Evolutionary conservation across 805 yeast species (phyloP), one percentile per base, ranked within the genome.

Genomic region (Nakazawaea laoshanensis): DNA sequence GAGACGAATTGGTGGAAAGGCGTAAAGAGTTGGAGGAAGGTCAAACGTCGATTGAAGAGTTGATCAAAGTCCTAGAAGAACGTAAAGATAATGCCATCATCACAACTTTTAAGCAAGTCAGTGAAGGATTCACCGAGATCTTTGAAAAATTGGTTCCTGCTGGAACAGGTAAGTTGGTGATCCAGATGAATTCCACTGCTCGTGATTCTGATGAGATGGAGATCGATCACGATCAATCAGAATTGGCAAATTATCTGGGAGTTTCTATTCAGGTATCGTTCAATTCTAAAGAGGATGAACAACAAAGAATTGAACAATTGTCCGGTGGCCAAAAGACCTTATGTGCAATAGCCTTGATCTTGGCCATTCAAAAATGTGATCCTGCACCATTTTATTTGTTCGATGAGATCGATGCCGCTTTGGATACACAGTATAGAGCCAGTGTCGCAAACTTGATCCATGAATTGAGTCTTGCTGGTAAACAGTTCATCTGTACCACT

Each of bases 311-410:
- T 36, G 95, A 86, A 51, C 96, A 88, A 51, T 63, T 92, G 12
- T 85, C 96, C 1, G 98, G 98, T 25, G 98, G 98, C 8, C 98
- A 92, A 50, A 89, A 89, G 52, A 83, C 96, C 0, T 62, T 92
- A n/a, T 88, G 97, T 63, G 97, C 98, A 1, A 76, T 92, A 44
- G 88, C 97, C 0, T 67, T 92, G 32, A 88, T 92, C 43, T 66
- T 92, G 37, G 96, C 98, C 4, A 85, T 89, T 39, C 98, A 92
- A 59, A 76, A 72, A 49, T 85, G 94, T 42, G 97, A 92, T 45
- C 97, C 97, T 8, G 96, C 96, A 7, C 96, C 97, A 30, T 92
- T 92, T 53, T 92, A 92, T 51, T 57, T 92, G 29, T 89, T 92
- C 55, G 98, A 92, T 56, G 98, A 92, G 60, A 81, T 92, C 38